Evolutionary conservation across 2,329 filamentous ascomycete species (phyloP), one percentile per base, ranked within the genome.

Genomic region (Talaromyces sp.): DNA sequence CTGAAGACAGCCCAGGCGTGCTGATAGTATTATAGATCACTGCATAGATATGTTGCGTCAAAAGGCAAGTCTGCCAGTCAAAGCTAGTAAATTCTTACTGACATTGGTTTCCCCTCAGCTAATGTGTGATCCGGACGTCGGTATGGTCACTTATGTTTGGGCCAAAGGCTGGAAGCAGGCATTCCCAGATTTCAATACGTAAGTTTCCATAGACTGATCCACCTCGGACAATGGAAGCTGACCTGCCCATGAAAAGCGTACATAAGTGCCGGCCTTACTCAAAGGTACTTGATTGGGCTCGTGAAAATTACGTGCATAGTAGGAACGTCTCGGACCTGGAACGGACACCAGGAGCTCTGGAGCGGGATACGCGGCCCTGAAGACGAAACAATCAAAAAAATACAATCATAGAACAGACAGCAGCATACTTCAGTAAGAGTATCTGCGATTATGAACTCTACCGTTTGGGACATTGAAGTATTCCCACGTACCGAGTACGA

Each of bases 61-160:
- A 11, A 48, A 48, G 44, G 44, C 16, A 48, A 14, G 21, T 11
- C n/a, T 12, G 4, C 8, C 8, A 12, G 18, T 23, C 14, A n/a
- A 16, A 44, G 18, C 1, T 18, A 2, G 9, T 1, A 9, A 2
- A 14, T 3, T 0, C 5, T 23, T 5, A 48, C 23, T 25, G 21
- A 48, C 12, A 7, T 14, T 25, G 6, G 25, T 28, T 48, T 3
- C 18, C 6, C 5, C 21, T 21, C 2, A 55, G 50, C 50, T 55
- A 16, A 55, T 55, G 50, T 55, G 50, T 35, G 50, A 55, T 55
- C 50, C 50, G 14, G 50, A 33, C 28, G 28, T 55, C 35, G 50
- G 50, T 55, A 55, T 55, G 50, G 50, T 55, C 50, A 55, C 50
- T 2, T 55, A 55, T 55, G 50, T 55, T 21, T 55, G 50, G 50